A percentile compares a stretch with the other conserved stretches of the same genome.
Conservation (phyloP, 2,329 filamentous ascomycete genomes). For the Fusarium newnesense region DNA sequence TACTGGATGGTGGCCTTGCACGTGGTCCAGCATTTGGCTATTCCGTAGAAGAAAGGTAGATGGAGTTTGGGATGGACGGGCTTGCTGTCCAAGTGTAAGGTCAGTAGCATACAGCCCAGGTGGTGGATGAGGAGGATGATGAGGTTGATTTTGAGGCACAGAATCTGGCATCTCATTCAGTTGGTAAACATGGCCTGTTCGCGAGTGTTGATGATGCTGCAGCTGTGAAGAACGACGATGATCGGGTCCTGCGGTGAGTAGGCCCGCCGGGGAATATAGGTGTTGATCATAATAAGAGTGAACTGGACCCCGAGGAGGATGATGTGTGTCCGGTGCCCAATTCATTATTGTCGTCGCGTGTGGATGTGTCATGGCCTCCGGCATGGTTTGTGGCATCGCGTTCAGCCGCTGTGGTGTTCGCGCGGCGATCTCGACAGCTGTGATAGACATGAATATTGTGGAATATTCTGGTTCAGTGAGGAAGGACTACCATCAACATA, state of each 20-base stretch:
- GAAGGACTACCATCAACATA: conserved; percentile 21
- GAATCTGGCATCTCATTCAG: conserved; percentile 21
- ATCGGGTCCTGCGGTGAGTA: conserved; percentile 35
- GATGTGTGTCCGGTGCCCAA: conserved; percentile 35
- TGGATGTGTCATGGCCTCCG: conserved; percentile 42
- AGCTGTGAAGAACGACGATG: conserved; percentile 21
- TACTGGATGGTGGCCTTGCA: conserved; percentile 17
- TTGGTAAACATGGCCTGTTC: conserved; percentile 23
- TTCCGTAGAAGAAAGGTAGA: neutral
- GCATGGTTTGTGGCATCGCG: conserved; percentile 40
- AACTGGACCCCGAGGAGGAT: conserved; percentile 30
- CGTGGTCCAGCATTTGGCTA: conserved; percentile 4
- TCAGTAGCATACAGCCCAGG: conserved; percentile 10
- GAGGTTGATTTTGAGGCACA: conserved; percentile 29
- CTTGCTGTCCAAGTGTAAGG: conserved; percentile 17
- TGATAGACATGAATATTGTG: conserved; percentile 36
- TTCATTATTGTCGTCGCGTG: conserved; percentile 30
- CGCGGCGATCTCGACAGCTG: conserved; percentile 31
- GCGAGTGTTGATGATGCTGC: conserved; percentile 17
- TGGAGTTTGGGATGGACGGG: conserved; percentile 6
- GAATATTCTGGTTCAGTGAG: conserved; percentile 15
- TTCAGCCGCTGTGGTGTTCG: conserved; percentile 26
- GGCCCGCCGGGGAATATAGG: conserved; percentile 42
- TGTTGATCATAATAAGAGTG: conserved; percentile 43
- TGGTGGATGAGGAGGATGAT: conserved; percentile 23